Evolutionary conservation across 352 stramenopile genomes (phyloP), one percentile per base, ranked within the genome.

Genomic region (Globisporangium ultimum): DNA sequence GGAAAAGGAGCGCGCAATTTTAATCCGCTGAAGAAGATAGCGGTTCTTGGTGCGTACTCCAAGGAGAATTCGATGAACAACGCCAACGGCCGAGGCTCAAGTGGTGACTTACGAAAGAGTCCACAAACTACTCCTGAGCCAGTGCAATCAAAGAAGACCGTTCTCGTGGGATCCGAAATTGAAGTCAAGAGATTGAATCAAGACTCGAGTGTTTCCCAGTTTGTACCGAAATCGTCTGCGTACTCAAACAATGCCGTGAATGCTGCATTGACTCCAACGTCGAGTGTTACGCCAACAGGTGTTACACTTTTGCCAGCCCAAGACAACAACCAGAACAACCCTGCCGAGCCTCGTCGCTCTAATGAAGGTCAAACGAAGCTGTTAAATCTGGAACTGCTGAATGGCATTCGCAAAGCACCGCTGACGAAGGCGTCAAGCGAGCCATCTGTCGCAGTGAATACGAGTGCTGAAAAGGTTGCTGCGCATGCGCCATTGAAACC

Each of bases 11-110:
- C 49, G 14, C 77, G 77, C 61, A 77, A 55, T 55, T 83, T 86
- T 53, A 86, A 82, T 53, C 76, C 76, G 32, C 60, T 87, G 24
- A 86, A 87, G 63, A 88, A 88, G 56, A 85, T 88, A 52, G 71
- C 72, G 40, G 63, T 67, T 15, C 61, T 84, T 9, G 67, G 69
- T 18, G 72, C 60, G 24, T 72, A 84, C 34, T 60, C 64, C 9
- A 83, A 82, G 60, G 75, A 85, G 22, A 82, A 71, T 36, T 70
- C 58, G 24, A 59, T 43, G 47, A 76, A 68, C 55, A 86, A 48
- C 51, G 58, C 68, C 3, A 83, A 83, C 64, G 48, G 55, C 7
- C 55, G 61, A 21, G 49, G 21, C 13, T 62, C 40, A 45, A 45
- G 40, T n/a, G 40, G 63, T 45, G 54, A 72, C 14, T 38, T 49